Evolutionary conservation across 805 yeast species (phyloP).

Genomic region (Yamadazyma kitorensis): DNA sequence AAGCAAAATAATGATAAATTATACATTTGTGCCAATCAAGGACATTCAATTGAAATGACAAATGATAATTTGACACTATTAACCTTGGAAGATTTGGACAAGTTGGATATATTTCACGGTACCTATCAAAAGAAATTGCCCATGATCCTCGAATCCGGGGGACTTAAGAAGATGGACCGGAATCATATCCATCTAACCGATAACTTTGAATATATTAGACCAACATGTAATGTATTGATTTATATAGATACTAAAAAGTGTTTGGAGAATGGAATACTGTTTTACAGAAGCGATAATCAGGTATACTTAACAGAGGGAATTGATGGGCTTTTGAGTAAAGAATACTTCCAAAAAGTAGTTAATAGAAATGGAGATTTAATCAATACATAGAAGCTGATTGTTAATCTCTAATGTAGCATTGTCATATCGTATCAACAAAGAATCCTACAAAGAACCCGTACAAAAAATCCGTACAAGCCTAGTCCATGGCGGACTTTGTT

Average conservation of each 20-base stretch:
- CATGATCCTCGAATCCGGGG: constrained; percentile 49
- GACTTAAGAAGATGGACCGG: constrained; percentile 66
- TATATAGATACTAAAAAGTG: constrained; percentile 57
- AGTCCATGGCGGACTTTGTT: too few relatives aligned
- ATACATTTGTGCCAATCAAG: constrained; percentile 84
- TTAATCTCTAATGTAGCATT: too few relatives aligned
- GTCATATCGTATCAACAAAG: too few relatives aligned
- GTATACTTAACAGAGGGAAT: constrained; percentile 37
- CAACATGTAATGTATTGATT: constrained; percentile 54
- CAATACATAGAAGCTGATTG: too few relatives aligned
- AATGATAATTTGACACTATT: constrained; percentile 40
- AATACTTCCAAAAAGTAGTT: not conserved
- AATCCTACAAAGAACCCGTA: too few relatives aligned
- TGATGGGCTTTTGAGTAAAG: constrained; percentile 7
- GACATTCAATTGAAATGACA: constrained; percentile 64
- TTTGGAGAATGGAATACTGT: constrained; percentile 37
- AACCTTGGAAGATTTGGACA: constrained; percentile 26
- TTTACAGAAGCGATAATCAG: constrained; percentile 67
- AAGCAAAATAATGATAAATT: constrained; percentile 23
- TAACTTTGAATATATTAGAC: constrained; percentile 69
- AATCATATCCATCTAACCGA: constrained; percentile 88
- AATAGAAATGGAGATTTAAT: too few relatives aligned
- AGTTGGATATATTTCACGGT: constrained; percentile 67
- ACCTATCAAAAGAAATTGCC: constrained; percentile 53
- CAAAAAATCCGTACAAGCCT: too few relatives aligned